Percentiles rank a stretch among this genome's conserved stretches.
Conservation (phyloP, 345 rosid genomes). For the Heritiera littoralis region DNA sequence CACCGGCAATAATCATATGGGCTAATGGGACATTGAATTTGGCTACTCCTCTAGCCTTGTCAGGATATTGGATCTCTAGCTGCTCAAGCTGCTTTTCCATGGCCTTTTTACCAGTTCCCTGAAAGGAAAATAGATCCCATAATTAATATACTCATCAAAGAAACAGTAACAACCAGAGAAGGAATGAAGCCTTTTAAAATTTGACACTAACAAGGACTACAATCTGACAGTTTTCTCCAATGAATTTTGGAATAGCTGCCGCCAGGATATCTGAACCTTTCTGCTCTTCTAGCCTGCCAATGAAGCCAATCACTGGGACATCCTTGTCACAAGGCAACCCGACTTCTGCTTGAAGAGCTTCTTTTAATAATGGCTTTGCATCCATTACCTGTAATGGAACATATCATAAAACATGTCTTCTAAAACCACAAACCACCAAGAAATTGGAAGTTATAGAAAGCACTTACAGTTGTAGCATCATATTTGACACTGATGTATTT, state of each 20-base stretch:
- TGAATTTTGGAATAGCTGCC: conserved; percentile 64
- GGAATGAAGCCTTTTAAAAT: not conserved
- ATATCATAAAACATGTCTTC: not conserved
- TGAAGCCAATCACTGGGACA: conserved; percentile 90
- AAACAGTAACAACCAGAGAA: not conserved
- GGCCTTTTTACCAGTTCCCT: conserved; percentile 91
- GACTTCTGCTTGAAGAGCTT: conserved; percentile 87
- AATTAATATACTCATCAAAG: not conserved
- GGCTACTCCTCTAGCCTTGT: conserved; percentile 74
- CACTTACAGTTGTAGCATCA: conserved; percentile 72
- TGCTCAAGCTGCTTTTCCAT: conserved; percentile 73
- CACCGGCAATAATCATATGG: conserved; percentile 89
- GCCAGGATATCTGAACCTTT: conserved; percentile 92
- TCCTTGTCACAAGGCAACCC: conserved; percentile 82
- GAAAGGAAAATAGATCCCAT: conserved; percentile 14
- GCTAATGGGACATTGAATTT: conserved; percentile 81
- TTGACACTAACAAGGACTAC: conserved; percentile 64
- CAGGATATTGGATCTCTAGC: conserved; percentile 68
- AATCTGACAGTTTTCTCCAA: conserved; percentile 62
- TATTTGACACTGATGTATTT: conserved; percentile 67
- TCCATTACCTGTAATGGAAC: conserved; percentile 50
- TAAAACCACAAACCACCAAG: not conserved
- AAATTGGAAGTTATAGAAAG: not conserved
- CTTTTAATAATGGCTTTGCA: conserved; percentile 84
- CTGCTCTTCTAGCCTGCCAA: conserved; percentile 94